These are phyloP conservation scores for Microstroma glucosiphilum DNA, from an alignment of 1,284 basidiomycete genomes.

Conservation along the genomic window DNA sequence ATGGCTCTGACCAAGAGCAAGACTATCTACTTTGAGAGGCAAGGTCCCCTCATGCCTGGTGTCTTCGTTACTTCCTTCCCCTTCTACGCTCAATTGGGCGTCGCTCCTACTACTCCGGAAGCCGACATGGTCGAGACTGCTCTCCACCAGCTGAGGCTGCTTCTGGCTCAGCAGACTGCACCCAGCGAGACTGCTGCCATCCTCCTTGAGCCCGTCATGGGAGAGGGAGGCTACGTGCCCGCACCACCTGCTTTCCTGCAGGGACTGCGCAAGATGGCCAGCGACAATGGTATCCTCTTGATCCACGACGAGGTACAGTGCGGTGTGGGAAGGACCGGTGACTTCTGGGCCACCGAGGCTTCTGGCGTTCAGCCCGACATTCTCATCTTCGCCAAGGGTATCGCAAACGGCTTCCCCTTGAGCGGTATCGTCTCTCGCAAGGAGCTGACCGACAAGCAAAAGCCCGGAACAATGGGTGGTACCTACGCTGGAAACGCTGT, in stretches of 20 bases:
- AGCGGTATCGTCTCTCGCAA: slow-evolving; percentile 75
- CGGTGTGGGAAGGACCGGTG: slow-evolving; percentile 84
- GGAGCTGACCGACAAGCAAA: slow-evolving; percentile 73
- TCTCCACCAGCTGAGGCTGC: slow-evolving; percentile 73
- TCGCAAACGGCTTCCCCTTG: slow-evolving; percentile 90
- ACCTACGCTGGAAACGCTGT: slow-evolving; percentile 48
- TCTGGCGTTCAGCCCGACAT: slow-evolving; percentile 75
- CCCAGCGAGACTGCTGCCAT: slow-evolving; percentile 85
- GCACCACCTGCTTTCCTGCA: slow-evolving; percentile 73
- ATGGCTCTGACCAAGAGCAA: slow-evolving; percentile 85
- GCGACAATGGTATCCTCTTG: slow-evolving; percentile 67
- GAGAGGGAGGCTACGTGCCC: slow-evolving; percentile 89
- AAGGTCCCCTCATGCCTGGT: slow-evolving; percentile 77
- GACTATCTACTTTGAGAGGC: slow-evolving; percentile 76
- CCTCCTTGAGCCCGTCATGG: slow-evolving; percentile 83
- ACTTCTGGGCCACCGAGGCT: slow-evolving; percentile 64
- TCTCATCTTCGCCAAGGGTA: slow-evolving; percentile 82
- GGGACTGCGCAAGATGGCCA: slow-evolving; percentile 75
- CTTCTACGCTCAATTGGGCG: slow-evolving; percentile 81
- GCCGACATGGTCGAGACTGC: slow-evolving; percentile 65
- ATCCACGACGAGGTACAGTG: slow-evolving; percentile 60
- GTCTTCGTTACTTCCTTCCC: slow-evolving; percentile 78
- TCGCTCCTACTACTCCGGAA: slow-evolving; percentile 61
- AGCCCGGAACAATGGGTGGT: slow-evolving; percentile 69
- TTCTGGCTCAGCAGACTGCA: slow-evolving; percentile 75